These are phyloP conservation scores for Thielaviopsis ethacetica DNA, from an alignment of 2,329 filamentous ascomycete genomes.

Conservation along the genomic window DNA sequence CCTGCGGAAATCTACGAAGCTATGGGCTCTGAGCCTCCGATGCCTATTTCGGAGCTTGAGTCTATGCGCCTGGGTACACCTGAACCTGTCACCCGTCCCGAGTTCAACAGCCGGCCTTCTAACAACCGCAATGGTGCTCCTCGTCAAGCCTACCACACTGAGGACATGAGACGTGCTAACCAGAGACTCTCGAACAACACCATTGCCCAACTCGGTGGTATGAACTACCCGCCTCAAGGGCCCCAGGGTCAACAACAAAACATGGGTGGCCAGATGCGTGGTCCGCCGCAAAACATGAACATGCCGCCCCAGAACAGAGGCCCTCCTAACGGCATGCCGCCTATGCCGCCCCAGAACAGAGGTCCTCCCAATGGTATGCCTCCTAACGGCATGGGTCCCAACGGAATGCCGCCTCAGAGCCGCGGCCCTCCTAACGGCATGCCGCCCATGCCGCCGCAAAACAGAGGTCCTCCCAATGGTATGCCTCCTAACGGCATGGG, in stretches of 20 bases:
- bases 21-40: constrained; percentile 11
- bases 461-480: not conserved
- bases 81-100: constrained; percentile 59
- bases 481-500: too few species aligned
- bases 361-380: not conserved
- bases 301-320: constrained; percentile 1
- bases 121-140: constrained; percentile 46
- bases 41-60: constrained; percentile 34
- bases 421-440: too few species aligned
- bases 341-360: not conserved
- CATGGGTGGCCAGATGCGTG: not conserved
- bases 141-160: constrained; percentile 46
- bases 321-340: not conserved
- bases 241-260: too few species aligned
- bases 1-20: constrained; percentile 10
- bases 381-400: constrained; percentile 8
- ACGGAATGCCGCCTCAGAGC: too few species aligned
- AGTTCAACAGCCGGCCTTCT: constrained; percentile 60
- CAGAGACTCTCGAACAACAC: constrained; percentile 73
- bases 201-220: constrained; percentile 55
- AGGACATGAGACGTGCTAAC: constrained; percentile 65
- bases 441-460: constrained; percentile 2
- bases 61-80: constrained; percentile 46
- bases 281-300: constrained; percentile 1
- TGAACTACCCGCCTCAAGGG: not conserved